Evolutionary conservation across 345 rosid species (phyloP).

Genomic region (Carallia pectinifolia): DNA sequence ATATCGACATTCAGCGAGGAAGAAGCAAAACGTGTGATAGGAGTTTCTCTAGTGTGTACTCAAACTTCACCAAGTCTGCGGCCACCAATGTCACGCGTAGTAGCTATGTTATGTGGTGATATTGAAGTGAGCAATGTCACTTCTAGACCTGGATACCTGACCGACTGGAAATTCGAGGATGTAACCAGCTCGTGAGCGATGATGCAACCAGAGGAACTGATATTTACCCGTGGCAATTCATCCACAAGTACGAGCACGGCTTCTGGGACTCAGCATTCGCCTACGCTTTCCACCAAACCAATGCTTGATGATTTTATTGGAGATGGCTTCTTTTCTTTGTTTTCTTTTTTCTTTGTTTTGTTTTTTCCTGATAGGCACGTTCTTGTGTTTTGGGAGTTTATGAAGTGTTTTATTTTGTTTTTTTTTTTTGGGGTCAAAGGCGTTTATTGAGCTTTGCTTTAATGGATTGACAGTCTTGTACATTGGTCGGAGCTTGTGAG

Average conservation of each 20-base stretch:
- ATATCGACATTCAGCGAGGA: constrained; percentile 38
- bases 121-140: constrained; percentile 47
- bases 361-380: too few relatives aligned
- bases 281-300: not conserved
- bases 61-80: constrained; percentile 54
- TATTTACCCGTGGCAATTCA: constrained; percentile 9
- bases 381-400: too few relatives aligned
- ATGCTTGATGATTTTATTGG: constrained; percentile 21
- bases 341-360: too few relatives aligned
- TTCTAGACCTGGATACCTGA: constrained; percentile 50
- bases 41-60: constrained; percentile 61
- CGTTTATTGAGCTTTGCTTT: too few relatives aligned
- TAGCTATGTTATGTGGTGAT: constrained; percentile 69
- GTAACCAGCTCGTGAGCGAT: constrained; percentile 23
- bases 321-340: not conserved
- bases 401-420: not conserved
- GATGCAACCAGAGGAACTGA: not conserved
- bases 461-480: too few relatives aligned
- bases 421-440: too few relatives aligned
- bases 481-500: too few relatives aligned
- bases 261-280: not conserved
- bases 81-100: constrained; percentile 65
- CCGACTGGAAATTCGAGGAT: constrained; percentile 55
- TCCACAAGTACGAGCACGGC: constrained; percentile 15
- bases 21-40: constrained; percentile 47